These are phyloP conservation scores for Stachybotrys chlorohalonatus DNA, from an alignment of 2,329 filamentous ascomycete species.

Conservation along the genomic window DNA sequence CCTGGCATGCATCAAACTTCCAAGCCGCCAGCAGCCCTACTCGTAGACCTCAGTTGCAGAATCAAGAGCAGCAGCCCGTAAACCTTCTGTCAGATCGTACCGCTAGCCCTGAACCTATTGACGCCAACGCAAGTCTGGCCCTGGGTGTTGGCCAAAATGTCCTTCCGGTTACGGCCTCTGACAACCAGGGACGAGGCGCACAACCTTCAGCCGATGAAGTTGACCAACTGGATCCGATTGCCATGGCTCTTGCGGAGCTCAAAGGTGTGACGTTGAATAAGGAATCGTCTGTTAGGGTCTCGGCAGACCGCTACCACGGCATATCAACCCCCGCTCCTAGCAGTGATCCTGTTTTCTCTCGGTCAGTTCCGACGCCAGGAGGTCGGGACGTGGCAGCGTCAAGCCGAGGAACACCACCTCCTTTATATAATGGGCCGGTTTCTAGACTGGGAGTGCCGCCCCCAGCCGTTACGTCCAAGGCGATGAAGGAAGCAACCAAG, in stretches of 20 bases:
- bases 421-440: slow-evolving; percentile 67
- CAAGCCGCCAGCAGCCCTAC: slow-evolving; percentile 18
- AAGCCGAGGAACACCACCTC: slow-evolving; percentile 70
- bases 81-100: slow-evolving; percentile 32
- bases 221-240: slow-evolving; percentile 78
- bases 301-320: slow-evolving; percentile 94
- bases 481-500: slow-evolving; percentile 92
- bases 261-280: slow-evolving; percentile 74
- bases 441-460: slow-evolving; percentile 80
- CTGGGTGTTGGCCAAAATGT: slow-evolving; percentile 94
- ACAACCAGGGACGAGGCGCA: slow-evolving; percentile 36
- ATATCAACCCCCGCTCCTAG: slow-evolving; percentile 63
- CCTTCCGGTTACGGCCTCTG: slow-evolving; percentile 79
- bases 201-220: slow-evolving; percentile 24
- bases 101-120: slow-evolving; percentile 73
- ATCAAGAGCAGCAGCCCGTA: slow-evolving; percentile 23
- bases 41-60: slow-evolving; percentile 30
- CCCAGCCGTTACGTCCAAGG: slow-evolving; percentile 82
- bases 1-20: slow-evolving; percentile 41
- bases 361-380: slow-evolving; percentile 51
- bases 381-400: slow-evolving; percentile 37
- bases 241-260: slow-evolving; percentile 81
- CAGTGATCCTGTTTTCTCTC: slow-evolving; percentile 27
- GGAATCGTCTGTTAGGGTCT: slow-evolving; percentile 71
- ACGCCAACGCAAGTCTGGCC: slow-evolving; percentile 85